Evolutionary conservation across 768 basidiomycete species (phyloP), one percentile per base, ranked within the genome.

Genomic region (Agrocybe praecox): DNA sequence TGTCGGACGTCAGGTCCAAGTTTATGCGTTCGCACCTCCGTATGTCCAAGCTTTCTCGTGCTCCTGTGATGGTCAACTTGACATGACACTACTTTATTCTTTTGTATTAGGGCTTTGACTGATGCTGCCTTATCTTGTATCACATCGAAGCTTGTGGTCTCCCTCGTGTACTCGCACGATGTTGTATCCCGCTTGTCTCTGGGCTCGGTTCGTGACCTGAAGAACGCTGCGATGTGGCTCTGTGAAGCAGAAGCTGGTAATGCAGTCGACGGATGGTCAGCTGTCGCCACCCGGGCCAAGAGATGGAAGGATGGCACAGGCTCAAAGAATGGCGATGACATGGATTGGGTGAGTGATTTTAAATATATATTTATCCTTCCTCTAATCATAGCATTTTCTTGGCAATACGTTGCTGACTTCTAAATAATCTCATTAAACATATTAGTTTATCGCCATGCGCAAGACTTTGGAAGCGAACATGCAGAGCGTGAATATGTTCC

Each of bases 381-480:
- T 40, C 36, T 12, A 40, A 40, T 40, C 14, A 40, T 14, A 6
- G 36, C 36, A 14, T 14, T 40, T 4, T 14, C 36, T 40, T 40
- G 36, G 36, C 36, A 40, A 40, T 40, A 40, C 36, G 36, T 40
- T 17, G 17, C 36, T 22, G 33, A 33, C 2, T 17, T 17, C 32
- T 46, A 11, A 15, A 33, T 40, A 15, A n/a, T 6, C 14, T 40
- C n/a, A n/a, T 40, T 40, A 15, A 8, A 17, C 44, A 7, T 33
- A 21, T 18, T 36, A 93, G 92, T 91, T 94, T 65, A 75, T 93
- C 36, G 82, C 90, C 0, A 81, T 89, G 56, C 84, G 92, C 45
- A 93, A 90, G 76, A 92, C 91, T 2, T 79, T 94, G 0, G 90
- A 93, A 68, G 91, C 90, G 45, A 92, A 90, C 57, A 93, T 94